A percentile compares a stretch with the other conserved stretches of the same genome.
phyloP scores from a whole-genome alignment of 129 eudicot genomes.

The Saussurea involucrata region DNA sequence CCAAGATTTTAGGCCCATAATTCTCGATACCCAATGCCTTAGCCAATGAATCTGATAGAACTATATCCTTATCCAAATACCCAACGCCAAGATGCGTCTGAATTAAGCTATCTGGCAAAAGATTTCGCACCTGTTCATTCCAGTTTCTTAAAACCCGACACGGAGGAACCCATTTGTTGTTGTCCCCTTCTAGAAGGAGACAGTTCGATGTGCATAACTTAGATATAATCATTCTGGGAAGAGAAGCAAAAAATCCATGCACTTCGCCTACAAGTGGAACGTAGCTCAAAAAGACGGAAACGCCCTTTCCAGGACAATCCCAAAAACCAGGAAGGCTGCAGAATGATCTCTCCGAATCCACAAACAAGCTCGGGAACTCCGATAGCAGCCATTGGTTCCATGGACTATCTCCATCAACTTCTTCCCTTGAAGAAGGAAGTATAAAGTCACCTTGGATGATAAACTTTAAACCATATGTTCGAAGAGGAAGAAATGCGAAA shows the following conservation, averaged over 20 bases:
- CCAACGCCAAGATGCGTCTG: slow-evolving; percentile 86
- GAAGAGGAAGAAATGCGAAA: slow-evolving; percentile 88
- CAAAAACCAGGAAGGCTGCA: slow-evolving; percentile 67
- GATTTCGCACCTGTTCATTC: slow-evolving; percentile 56
- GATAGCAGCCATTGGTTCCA: slow-evolving; percentile 95
- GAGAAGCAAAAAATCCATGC: slow-evolving; percentile 82
- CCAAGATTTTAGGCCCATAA: slow-evolving; percentile 65
- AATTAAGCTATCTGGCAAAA: slow-evolving; percentile 70
- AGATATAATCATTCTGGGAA: slow-evolving; percentile 82
- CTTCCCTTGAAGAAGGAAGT: slow-evolving; percentile 97
- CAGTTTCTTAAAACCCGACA: slow-evolving; percentile 80
- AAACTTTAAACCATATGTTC: slow-evolving; percentile 87
- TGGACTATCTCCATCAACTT: slow-evolving; percentile 83
- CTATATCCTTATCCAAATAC: slow-evolving; percentile 60
- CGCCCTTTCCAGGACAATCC: slow-evolving; percentile 54
- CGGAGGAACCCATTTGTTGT: slow-evolving; percentile 75
- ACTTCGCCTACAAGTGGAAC: slow-evolving; percentile 90
- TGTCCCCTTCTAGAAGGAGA: slow-evolving; percentile 59
- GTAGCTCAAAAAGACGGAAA: slow-evolving; percentile 69
- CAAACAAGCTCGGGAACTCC: slow-evolving; percentile 71
- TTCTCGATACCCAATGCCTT: slow-evolving; percentile 70
- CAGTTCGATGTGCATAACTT: slow-evolving; percentile 73
- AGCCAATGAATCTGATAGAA: slow-evolving; percentile 66
- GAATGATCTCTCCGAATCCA: slow-evolving; percentile 58
- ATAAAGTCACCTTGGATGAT: slow-evolving; percentile 93